Evolutionary conservation across 1,139 yeast genomes (phyloP), one percentile per base, ranked within the genome.

Genomic region (Diutina siamensis): DNA sequence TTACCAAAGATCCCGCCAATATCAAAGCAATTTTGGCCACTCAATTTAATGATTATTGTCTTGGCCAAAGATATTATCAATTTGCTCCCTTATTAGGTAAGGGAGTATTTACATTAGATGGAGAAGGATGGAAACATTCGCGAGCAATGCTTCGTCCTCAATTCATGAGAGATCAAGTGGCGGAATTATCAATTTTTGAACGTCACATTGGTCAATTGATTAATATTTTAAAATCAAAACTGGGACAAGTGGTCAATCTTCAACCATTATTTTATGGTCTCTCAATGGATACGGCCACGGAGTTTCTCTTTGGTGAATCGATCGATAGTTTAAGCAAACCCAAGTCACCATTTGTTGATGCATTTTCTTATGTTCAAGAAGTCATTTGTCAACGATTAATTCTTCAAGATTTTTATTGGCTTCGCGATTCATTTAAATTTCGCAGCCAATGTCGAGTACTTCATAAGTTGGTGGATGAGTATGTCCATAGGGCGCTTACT

Each of bases 1-100:
- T 42, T 10, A 42, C 44, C 2, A 5, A 12, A 21, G 44, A 42
- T 27, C 31, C 44, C 7, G 36, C 20, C n/a, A 42, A 42, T 22
- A 33, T 42, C 36, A 42, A 42, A 36, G 44, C 44, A 13, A 8
- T 42, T 12, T 32, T 42, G 17, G 44, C 44, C 19, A 42, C 44
- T 10, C 44, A 42, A 15, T 42, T 42, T n/a, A 31, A 19, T 12
- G 36, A 32, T 17, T 42, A 20, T 21, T 9, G 21, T 4, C 19
- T 42, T 4, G 44, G 44, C 8, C 15, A 27, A 12, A 27, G 44
- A 13, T 34, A 32, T 15, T 13, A 9, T 7, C 36, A 32, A 27
- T 42, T 42, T 15, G 10, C 17, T 3, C 44, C 44, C 12, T 13
- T 42, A 1, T 22, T 42, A n/a, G 44, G 44, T 15, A 33, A 42